Evolutionary conservation across 1,139 yeast species (phyloP), one percentile per base, ranked within the genome.

Genomic region (Candida mesenterica): DNA sequence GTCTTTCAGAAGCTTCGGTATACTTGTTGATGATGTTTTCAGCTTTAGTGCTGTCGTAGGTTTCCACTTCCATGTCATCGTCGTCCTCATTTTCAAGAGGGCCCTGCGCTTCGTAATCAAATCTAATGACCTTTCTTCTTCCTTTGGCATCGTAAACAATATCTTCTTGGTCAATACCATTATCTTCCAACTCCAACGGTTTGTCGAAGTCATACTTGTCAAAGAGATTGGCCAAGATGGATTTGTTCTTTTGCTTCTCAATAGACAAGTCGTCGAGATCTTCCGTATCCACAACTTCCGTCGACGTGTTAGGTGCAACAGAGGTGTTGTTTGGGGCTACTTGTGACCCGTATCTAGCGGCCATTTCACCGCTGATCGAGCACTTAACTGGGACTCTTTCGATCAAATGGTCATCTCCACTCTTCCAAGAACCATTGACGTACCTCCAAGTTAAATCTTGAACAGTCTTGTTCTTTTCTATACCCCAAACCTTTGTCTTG

Each of bases 401-500:
- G 14, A 88, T 72, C 6, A 85, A 72, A 55, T 87, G 95, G 37
- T 84, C 87, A 45, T 78, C 79, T 6, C 94, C 94, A 59, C 88
- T 88, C 47, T 71, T 73, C 98, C 98, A 92, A 30, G 70, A 72
- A 0, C 87, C 87, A 41, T 81, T 72, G 12, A 58, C 63, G 53
- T 75, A 90, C 37, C 64, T 63, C 59, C 70, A 76, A 0, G 84
- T 83, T 48, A 89, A 66, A 46, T 82, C 92, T 30, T 75, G 70
- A 1, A 71, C 55, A 3, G 74, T 66, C 47, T 75, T 79, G 45
- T 76, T 73, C 61, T 85, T 82, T 46, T 84, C 90, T 41, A 79
- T 69, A 7, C 97, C 97, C 98, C 98, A 92, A 30, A 92, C 68
- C 51, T 88, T 88, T 17, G 82, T 79, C 61, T 86, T 86, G 49